Conservation (phyloP, 1,139 yeast genomes). For the Hemisphaericaspora lyxosophila region DNA sequence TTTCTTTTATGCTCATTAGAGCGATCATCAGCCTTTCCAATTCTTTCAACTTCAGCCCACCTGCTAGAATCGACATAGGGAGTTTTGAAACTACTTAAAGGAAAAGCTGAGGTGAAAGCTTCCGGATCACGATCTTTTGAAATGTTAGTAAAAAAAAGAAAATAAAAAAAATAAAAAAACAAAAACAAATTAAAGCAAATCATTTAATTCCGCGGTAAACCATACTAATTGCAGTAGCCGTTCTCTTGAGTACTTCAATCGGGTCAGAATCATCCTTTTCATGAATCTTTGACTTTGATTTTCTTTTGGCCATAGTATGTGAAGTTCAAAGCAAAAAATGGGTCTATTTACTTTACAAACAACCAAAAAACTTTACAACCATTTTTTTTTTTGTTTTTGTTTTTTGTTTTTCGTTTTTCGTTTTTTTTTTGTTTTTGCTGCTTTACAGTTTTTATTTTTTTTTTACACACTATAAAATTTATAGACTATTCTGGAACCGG, state of each 20-base stretch:
- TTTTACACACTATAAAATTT: background rate
- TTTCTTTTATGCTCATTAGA: slow-evolving; percentile 21
- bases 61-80: slow-evolving; percentile 47
- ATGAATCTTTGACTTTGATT: slow-evolving; percentile 8
- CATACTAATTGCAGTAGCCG: slow-evolving; percentile 22
- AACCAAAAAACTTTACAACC: slow-evolving; percentile 1
- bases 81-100: slow-evolving; percentile 51
- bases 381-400: background rate
- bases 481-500: too few species aligned
- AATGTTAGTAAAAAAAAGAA: slow-evolving; percentile 7
- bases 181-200: too few species aligned
- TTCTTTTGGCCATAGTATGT: slow-evolving; percentile 11
- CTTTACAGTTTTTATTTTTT: background rate
- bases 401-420: too few species aligned
- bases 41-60: slow-evolving; percentile 41
- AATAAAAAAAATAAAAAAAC: too few species aligned
- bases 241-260: slow-evolving; percentile 16
- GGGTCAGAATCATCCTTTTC: slow-evolving; percentile 14
- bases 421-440: too few species aligned
- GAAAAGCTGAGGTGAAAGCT: slow-evolving; percentile 20
- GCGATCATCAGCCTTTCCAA: slow-evolving; percentile 23
- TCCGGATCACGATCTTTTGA: slow-evolving; percentile 14
- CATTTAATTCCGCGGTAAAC: slow-evolving; percentile 9
- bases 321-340: background rate
- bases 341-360: slow-evolving; percentile 1